Evolutionary conservation across 2,329 filamentous ascomycete species (phyloP).

Genomic region (Leptographium lundbergii): DNA sequence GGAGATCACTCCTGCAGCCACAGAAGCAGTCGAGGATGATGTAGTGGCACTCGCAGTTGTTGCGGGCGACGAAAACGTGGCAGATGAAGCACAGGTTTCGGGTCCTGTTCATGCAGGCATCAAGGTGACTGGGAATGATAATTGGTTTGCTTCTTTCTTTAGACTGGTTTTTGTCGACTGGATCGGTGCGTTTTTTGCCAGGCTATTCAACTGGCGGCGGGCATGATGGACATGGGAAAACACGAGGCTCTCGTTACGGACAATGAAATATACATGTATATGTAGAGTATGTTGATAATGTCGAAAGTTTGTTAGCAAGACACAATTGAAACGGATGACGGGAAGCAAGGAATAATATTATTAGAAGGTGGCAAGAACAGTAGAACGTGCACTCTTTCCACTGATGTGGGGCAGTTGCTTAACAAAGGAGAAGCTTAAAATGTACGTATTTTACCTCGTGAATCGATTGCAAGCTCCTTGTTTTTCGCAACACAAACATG

Average conservation of each 20-base stretch:
- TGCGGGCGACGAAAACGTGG: not conserved
- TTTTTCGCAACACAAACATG: not conserved
- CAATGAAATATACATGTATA: not conserved
- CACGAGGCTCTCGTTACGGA: not conserved
- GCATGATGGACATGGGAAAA: not conserved
- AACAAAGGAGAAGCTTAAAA: not conserved
- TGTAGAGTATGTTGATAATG: not conserved
- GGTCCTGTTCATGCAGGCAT: not conserved
- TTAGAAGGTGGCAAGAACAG: not conserved
- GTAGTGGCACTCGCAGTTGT: not conserved
- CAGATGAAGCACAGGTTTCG: not conserved
- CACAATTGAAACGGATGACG: not conserved
- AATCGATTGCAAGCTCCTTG: not conserved
- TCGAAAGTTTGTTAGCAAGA: not conserved
- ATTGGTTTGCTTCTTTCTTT: constrained; percentile 23
- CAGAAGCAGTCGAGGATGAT: not conserved
- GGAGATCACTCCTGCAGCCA: not conserved
- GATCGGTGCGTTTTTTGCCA: constrained; percentile 23
- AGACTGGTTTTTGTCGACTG: constrained; percentile 25
- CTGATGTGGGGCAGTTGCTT: not conserved
- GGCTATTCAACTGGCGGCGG: constrained; percentile 17
- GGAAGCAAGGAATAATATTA: no score
- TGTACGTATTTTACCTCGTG: not conserved
- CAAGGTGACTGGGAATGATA: constrained; percentile 7
- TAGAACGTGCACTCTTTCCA: not conserved